Percentiles rank a stretch among this genome's conserved stretches.
Evolutionary conservation across 106 monocot genomes (phyloP).

Genomic region (Dioscorea zingiberensis): DNA sequence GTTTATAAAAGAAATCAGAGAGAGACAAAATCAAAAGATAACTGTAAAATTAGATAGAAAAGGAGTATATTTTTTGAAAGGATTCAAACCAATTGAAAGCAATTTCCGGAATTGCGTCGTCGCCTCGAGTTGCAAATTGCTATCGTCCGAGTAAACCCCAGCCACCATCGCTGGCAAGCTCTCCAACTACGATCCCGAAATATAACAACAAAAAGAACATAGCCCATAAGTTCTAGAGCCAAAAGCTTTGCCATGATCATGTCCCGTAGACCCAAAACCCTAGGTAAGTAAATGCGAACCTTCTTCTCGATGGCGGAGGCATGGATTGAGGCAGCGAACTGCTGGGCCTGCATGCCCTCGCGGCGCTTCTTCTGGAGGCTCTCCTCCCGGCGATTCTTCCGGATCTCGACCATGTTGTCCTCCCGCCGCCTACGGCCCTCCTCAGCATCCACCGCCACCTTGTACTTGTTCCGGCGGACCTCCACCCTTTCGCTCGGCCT

Average conservation of each 20-base stretch:
- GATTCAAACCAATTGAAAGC: constrained; percentile 30
- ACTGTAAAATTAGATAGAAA: too few species aligned
- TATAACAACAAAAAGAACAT: too few species aligned
- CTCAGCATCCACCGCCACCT: constrained; percentile 69
- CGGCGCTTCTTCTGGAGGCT: constrained; percentile 34
- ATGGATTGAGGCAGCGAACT: constrained; percentile 8
- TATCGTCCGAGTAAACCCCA: constrained; percentile 34
- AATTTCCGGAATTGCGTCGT: constrained; percentile 35
- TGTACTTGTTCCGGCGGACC: constrained; percentile 64
- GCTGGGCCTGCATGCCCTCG: constrained; percentile 25
- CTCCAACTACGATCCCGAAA: constrained; percentile 20
- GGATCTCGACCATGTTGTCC: constrained; percentile 74
- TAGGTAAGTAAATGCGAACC: not conserved
- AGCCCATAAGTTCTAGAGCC: too few species aligned
- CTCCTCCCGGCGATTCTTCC: constrained; percentile 54
- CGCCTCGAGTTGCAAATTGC: constrained; percentile 19
- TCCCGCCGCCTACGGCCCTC: constrained; percentile 56
- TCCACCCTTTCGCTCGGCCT: constrained; percentile 63
- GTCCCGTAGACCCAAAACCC: not conserved
- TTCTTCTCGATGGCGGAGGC: not conserved
- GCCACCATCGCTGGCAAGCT: constrained; percentile 32
- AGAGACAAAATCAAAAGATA: not conserved
- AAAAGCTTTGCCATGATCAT: too few species aligned
- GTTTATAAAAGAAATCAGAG: not conserved
- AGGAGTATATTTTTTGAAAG: too few species aligned